Conservation (phyloP, 129 eudicot genomes). For the Artemisia annua region DNA sequence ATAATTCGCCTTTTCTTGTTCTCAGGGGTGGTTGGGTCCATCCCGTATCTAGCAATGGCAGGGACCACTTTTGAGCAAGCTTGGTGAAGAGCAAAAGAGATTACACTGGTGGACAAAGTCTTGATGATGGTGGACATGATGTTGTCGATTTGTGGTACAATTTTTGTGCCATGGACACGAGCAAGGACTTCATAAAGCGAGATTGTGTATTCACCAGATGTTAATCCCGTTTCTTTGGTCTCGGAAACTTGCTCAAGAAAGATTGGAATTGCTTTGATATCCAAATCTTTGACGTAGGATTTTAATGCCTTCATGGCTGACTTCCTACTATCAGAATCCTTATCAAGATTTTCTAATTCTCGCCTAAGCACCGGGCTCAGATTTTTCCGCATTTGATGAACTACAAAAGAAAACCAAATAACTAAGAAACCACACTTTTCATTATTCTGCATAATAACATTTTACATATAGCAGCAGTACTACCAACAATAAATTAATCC, state of each 20-base stretch:
- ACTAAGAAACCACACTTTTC: neutral
- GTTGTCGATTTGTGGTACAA: conserved; percentile 77
- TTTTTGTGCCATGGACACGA: conserved; percentile 84
- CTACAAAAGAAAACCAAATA: neutral
- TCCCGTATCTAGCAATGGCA: conserved; percentile 81
- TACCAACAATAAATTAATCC: neutral
- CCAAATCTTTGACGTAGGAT: conserved; percentile 81
- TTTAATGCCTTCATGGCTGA: conserved; percentile 91
- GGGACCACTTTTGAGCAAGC: conserved; percentile 98
- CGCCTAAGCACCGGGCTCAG: conserved; percentile 66
- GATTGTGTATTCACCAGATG: conserved; percentile 83
- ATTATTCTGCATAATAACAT: neutral
- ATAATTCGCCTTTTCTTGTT: conserved; percentile 58
- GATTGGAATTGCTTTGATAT: conserved; percentile 78
- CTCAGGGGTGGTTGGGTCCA: conserved; percentile 78
- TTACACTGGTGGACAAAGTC: conserved; percentile 67
- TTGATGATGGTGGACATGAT: conserved; percentile 76
- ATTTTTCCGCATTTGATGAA: conserved; percentile 60
- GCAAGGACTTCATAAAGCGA: conserved; percentile 93
- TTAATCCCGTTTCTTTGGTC: conserved; percentile 68
- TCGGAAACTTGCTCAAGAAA: conserved; percentile 96
- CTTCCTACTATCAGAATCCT: conserved; percentile 81
- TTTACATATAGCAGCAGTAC: neutral
- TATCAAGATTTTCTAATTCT: conserved; percentile 87
- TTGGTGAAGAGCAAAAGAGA: conserved; percentile 91